Percentiles rank a stretch among this genome's conserved stretches.
Evolutionary conservation across 139 green algal species (phyloP).

Genomic region (Volvox reticuliferus): DNA sequence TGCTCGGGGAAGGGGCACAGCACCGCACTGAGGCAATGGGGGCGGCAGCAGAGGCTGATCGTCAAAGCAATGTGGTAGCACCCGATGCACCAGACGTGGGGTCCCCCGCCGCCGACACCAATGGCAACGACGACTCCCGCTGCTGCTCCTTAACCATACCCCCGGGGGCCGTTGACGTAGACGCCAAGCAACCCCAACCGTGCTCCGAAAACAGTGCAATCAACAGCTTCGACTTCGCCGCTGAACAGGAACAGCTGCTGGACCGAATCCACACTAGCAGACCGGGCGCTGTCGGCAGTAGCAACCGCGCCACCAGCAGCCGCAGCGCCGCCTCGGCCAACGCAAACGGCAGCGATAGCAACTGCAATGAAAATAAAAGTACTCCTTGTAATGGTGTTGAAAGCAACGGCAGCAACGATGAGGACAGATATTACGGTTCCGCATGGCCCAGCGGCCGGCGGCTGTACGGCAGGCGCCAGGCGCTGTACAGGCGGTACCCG

Average conservation of each 20-base stretch:
- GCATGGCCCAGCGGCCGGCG: constrained; percentile 10
- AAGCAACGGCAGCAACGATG: background rate
- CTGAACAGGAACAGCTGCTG: constrained; percentile 43
- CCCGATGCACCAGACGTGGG: background rate
- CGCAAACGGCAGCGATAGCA: background rate
- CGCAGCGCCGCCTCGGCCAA: background rate
- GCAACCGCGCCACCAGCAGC: background rate
- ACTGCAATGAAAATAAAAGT: background rate
- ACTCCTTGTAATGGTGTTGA: background rate
- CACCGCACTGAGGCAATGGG: background rate
- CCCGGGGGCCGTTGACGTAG: too few species aligned
- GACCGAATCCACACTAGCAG: constrained; percentile 12
- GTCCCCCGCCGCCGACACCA: background rate
- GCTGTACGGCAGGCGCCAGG: constrained; percentile 1
- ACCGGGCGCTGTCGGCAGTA: constrained; percentile 15
- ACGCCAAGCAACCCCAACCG: too few species aligned
- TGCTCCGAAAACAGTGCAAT: background rate
- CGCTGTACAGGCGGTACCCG: constrained; percentile 45
- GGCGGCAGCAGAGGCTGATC: background rate
- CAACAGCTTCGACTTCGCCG: constrained; percentile 15
- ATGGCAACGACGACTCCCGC: background rate
- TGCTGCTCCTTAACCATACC: too few species aligned
- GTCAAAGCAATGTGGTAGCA: too few species aligned
- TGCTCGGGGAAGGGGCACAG: background rate
- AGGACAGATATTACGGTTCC: constrained; percentile 24